These are phyloP conservation scores for Boletus rubroflammeus DNA, from an alignment of 768 basidiomycete genomes.

Conservation along the genomic window DNA sequence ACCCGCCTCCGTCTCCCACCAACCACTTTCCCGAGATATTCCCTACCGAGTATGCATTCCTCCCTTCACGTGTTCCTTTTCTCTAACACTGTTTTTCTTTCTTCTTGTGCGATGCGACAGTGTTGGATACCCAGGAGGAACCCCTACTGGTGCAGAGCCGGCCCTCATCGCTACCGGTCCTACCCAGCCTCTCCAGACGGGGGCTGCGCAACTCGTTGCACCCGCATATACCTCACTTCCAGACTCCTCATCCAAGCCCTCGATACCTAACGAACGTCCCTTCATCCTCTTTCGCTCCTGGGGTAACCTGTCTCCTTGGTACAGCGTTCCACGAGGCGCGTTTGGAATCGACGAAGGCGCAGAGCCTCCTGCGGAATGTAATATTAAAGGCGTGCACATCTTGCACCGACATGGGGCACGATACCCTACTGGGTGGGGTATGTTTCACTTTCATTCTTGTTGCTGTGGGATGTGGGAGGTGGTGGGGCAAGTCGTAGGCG, in stretches of 20 bases:
- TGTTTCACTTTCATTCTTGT: slow-evolving; percentile 21
- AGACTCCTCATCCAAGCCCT: slow-evolving; percentile 4
- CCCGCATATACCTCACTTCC: slow-evolving; percentile 36
- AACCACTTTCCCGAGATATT: slow-evolving; percentile 71
- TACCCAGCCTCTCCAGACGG: slow-evolving; percentile 73
- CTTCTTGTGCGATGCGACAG: slow-evolving; percentile 3
- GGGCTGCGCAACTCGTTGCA: slow-evolving; percentile 59
- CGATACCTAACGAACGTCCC: slow-evolving; percentile 23
- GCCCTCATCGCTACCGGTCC: slow-evolving; percentile 72
- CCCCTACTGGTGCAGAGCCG: slow-evolving; percentile 77
- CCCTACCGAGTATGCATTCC: slow-evolving; percentile 46
- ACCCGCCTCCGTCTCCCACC: slow-evolving; percentile 70
- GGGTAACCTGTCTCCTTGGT: slow-evolving; percentile 89
- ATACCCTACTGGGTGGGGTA: slow-evolving; percentile 64
- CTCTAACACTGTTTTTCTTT: neutral
- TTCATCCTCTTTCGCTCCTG: slow-evolving; percentile 75
- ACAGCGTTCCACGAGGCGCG: slow-evolving; percentile 56
- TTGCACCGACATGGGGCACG: slow-evolving; percentile 82
- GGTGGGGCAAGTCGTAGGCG: neutral
- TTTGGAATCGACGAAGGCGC: slow-evolving; percentile 76
- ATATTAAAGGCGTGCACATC: slow-evolving; percentile 70
- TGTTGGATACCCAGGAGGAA: slow-evolving; percentile 74
- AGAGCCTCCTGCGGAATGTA: slow-evolving; percentile 65
- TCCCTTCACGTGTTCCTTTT: too few species aligned
- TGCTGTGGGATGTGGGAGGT: neutral